A percentile compares a stretch with the other conserved stretches of the same genome.
Conservation (phyloP, 2,329 filamentous ascomycete species). For the Gaeumannomyces tritici region DNA sequence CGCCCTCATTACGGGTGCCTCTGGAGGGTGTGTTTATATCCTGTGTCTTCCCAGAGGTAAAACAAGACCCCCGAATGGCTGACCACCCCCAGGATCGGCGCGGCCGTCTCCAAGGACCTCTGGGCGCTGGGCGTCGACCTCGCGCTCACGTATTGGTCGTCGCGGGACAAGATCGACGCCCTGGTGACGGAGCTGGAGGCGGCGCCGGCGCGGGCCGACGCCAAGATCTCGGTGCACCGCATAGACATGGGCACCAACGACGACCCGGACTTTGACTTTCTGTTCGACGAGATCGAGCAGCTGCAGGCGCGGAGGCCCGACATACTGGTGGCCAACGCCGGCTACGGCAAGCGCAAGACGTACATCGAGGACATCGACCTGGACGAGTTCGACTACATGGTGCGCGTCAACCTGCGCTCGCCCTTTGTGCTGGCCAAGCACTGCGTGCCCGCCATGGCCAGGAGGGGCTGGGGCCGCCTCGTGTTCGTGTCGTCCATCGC, state of each 20-base stretch:
- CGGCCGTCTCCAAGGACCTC: conserved; percentile 20
- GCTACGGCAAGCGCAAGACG: conserved; percentile 51
- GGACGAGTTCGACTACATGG: conserved; percentile 54
- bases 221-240: conserved; percentile 40
- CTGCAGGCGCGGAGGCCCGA: conserved; percentile 41
- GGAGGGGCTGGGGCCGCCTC: conserved; percentile 46
- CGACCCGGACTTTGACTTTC: conserved; percentile 30
- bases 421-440: conserved; percentile 53
- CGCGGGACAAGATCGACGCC: conserved; percentile 16
- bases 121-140: conserved; percentile 23
- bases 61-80: background rate
- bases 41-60: background rate
- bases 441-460: conserved; percentile 50
- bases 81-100: conserved; percentile 15
- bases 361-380: conserved; percentile 48
- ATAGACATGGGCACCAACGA: conserved; percentile 44
- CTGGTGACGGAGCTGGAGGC: conserved; percentile 15
- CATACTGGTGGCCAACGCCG: conserved; percentile 58
- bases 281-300: conserved; percentile 42
- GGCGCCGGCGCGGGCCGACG: conserved; percentile 10
- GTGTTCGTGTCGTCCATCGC: conserved; percentile 48
- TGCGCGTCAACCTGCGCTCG: conserved; percentile 52
- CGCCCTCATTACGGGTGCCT: conserved; percentile 2
- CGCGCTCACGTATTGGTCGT: conserved; percentile 21
- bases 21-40: conserved; percentile 1